A percentile compares a stretch with the other conserved stretches of the same genome.
phyloP scores from a whole-genome alignment of 2,329 filamentous ascomycete species.

The Nemania diffusa region DNA sequence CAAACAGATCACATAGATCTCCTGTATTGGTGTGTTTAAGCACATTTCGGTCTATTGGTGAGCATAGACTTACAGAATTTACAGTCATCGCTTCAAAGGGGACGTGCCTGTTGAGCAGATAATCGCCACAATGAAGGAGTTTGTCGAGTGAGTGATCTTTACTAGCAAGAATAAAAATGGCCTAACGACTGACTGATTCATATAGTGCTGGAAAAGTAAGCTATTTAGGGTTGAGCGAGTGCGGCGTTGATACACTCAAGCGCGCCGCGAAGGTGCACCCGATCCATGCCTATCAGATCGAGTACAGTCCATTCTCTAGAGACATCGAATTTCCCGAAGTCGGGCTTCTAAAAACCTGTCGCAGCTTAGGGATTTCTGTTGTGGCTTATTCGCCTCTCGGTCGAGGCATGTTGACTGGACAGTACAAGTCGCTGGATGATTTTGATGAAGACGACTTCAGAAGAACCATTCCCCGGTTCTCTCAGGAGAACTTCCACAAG shows the following conservation, averaged over 20 bases:
- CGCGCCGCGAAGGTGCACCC: conserved; percentile 60
- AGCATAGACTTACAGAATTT: too few species aligned
- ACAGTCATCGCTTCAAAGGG: too few species aligned
- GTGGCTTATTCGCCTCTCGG: conserved; percentile 57
- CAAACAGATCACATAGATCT: background rate
- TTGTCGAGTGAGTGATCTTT: background rate
- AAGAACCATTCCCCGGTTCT: conserved; percentile 53
- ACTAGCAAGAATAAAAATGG: background rate
- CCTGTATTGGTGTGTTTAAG: too few species aligned
- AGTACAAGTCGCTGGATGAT: conserved; percentile 49
- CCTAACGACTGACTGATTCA: too few species aligned
- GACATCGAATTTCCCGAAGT: conserved; percentile 58
- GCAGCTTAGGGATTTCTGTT: conserved; percentile 58
- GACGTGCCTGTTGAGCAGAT: too few species aligned
- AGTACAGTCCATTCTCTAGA: conserved; percentile 60
- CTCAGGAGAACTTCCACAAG: conserved; percentile 59
- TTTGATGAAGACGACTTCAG: conserved; percentile 22
- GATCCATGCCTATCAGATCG: conserved; percentile 64
- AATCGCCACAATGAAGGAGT: background rate
- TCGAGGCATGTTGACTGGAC: conserved; percentile 56
- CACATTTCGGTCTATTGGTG: too few species aligned
- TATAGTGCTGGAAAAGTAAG: conserved; percentile 62
- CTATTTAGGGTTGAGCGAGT: conserved; percentile 62
- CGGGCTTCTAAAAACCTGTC: conserved; percentile 55
- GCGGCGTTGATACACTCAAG: conserved; percentile 59